phyloP scores from a whole-genome alignment of 2,329 filamentous ascomycete genomes.

The Orbilia ellipsospora region DNA sequence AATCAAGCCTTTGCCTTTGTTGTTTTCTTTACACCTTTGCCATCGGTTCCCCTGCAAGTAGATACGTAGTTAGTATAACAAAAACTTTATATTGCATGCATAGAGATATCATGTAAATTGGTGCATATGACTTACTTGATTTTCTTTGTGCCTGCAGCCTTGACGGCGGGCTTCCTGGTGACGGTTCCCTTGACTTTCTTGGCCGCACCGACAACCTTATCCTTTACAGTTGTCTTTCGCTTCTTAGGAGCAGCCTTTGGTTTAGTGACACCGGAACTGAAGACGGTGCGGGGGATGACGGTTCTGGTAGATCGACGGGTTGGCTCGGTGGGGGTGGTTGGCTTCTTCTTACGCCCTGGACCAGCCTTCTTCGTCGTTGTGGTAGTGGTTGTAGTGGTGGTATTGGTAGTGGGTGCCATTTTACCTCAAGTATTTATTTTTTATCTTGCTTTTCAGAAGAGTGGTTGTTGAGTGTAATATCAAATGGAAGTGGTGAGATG shows the following conservation, averaged over 20 bases:
- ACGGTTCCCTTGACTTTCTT: conserved; percentile 39
- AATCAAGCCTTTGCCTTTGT: conserved; percentile 49
- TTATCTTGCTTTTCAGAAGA: not conserved
- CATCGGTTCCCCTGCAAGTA: conserved; percentile 28
- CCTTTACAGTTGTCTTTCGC: conserved; percentile 35
- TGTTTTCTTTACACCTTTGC: conserved; percentile 39
- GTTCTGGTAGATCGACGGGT: conserved; percentile 47
- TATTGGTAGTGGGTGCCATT: conserved; percentile 44
- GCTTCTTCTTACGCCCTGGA: conserved; percentile 47
- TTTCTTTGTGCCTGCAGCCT: conserved; percentile 39
- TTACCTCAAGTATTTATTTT: conserved; percentile 10
- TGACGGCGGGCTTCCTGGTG: conserved; percentile 41
- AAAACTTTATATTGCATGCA: no score
- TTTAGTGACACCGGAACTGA: conserved; percentile 43
- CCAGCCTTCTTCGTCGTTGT: conserved; percentile 25
- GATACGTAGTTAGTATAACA: not conserved
- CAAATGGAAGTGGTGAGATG: conserved; percentile 7
- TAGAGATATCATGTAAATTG: not conserved
- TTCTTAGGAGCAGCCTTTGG: conserved; percentile 42
- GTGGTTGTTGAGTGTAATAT: not conserved
- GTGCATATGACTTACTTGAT: conserved; percentile 42
- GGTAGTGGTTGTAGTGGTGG: conserved; percentile 4
- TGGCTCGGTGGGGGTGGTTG: conserved; percentile 31
- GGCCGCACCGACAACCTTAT: conserved; percentile 36
- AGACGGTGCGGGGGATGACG: conserved; percentile 33